Base-by-base conservation (phyloP, 2,329 filamentous ascomycete genomes). In the Penicillium sp. region DNA sequence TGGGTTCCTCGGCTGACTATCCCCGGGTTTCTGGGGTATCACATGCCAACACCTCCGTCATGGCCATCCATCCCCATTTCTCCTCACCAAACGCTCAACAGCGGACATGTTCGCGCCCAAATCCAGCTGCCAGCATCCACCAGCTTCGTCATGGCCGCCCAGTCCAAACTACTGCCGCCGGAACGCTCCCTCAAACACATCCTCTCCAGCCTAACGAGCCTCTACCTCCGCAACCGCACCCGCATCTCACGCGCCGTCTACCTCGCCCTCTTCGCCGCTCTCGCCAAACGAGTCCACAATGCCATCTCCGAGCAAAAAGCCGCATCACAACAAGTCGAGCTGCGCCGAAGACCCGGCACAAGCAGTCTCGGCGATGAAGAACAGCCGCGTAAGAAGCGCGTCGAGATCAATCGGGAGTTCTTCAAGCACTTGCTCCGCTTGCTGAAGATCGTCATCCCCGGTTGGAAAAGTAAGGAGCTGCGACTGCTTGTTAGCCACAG, bases 281-380 rank as follows among this genome's bases (percentile, higher is more conserved):
- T 95, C 53, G 78, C 86, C 53, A 91, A 95, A 70, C 89, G 93
- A 62, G 84, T 97, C 46, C 89, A 91, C 62, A 85, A 89, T 80
- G 91, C 92, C 61, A 86, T 97, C 65, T 85, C 87, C 51, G 91
- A 96, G 69, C 93, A 97, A 70, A 95, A 95, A 70, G 88, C 88
- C 13, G 88, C 89, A 2, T 86, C 87, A 44, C 82, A 86, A 54
- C 84, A 88, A 52, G 81, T 82, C 5, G 80, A 83, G 58, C 63
- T 79, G 67, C 70, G 83, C 65, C 64, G 80, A 71, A 63, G 82
- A 69, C 59, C 79, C 66, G 64, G 75, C 64, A 73, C 69, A 44
- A 71, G 64, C 50, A 71, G 64, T 40, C 60, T 68, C n/a, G 64
- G 59, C 13, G 62, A 64, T 55, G 42, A 64, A 62, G 56, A 64